These are phyloP conservation scores for Colletotrichum phormii DNA, from an alignment of 2,329 filamentous ascomycete species.

Conservation along the genomic window DNA sequence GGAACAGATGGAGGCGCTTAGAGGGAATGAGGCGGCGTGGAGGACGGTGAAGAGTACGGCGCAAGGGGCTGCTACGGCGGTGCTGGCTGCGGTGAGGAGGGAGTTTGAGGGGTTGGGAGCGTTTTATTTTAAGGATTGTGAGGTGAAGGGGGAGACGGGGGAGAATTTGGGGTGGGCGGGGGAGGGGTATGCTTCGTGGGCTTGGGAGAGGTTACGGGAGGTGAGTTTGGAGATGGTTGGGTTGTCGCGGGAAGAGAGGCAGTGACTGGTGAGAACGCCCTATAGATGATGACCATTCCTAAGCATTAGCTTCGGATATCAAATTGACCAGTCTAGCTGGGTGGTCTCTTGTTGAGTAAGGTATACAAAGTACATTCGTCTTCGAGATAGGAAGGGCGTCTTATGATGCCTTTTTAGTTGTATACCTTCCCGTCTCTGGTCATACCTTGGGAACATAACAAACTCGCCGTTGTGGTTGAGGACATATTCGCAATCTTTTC, in stretches of 20 bases:
- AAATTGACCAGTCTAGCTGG: too few species aligned
- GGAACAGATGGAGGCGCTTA: not conserved
- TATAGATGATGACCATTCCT: not conserved
- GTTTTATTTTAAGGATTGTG: conserved; percentile 56
- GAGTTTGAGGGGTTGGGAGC: conserved; percentile 56
- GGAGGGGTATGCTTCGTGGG: not conserved
- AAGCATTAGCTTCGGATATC: too few species aligned
- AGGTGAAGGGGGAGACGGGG: not conserved
- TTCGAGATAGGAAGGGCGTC: too few species aligned
- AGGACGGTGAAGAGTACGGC: conserved; percentile 37
- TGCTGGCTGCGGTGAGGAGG: conserved; percentile 54
- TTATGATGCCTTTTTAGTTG: too few species aligned
- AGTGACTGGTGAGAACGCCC: not conserved
- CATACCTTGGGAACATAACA: too few species aligned
- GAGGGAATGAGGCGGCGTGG: not conserved
- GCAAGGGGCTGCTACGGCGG: conserved; percentile 60
- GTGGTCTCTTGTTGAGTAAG: too few species aligned
- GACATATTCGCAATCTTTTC: too few species aligned
- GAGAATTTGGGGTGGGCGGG: not conserved
- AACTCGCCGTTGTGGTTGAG: too few species aligned
- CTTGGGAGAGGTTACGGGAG: conserved; percentile 2
- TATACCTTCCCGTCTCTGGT: too few species aligned
- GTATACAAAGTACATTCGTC: too few species aligned
- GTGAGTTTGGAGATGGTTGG: conserved; percentile 1
- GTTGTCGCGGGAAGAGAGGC: not conserved